A percentile compares a stretch with the other conserved stretches of the same genome.
Conservation (phyloP, 2,329 filamentous ascomycete species). For the Epicoccum sorghinum region DNA sequence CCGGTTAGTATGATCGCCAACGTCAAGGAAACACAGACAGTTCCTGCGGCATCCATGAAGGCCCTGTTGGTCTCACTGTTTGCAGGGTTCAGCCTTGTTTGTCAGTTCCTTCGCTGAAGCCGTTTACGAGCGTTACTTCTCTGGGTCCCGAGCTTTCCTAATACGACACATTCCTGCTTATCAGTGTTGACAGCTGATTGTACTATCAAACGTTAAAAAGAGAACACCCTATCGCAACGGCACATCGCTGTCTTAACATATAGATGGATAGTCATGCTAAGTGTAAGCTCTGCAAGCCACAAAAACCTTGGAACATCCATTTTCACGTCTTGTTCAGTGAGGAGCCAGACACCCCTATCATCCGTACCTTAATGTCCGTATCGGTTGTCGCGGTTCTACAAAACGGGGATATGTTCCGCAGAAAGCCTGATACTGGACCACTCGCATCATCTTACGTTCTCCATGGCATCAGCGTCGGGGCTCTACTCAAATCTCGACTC, state of each 20-base stretch:
- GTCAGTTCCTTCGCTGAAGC: not conserved
- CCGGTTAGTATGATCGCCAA: conserved; percentile 1
- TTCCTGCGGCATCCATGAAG: not conserved
- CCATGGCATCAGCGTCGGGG: no score
- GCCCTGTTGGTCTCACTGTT: not conserved
- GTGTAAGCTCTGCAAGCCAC: no score
- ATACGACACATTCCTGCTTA: conserved; percentile 6
- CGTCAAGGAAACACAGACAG: not conserved
- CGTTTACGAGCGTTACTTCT: not conserved
- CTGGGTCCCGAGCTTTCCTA: not conserved
- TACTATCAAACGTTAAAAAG: not conserved
- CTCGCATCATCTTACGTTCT: no score
- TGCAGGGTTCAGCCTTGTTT: not conserved
- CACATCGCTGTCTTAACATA: not conserved
- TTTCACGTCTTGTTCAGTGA: no score
- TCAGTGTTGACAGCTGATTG: not conserved
- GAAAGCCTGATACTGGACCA: no score
- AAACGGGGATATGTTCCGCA: no score
- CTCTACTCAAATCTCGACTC: no score
- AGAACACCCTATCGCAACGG: not conserved
- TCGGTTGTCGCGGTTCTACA: no score
- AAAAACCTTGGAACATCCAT: no score
- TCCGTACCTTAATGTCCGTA: no score
- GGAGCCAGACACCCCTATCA: no score
- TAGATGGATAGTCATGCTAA: no score